These are phyloP conservation scores for Neurospora sp. DNA, from an alignment of 495 filamentous ascomycete genomes.

Conservation along the genomic window DNA sequence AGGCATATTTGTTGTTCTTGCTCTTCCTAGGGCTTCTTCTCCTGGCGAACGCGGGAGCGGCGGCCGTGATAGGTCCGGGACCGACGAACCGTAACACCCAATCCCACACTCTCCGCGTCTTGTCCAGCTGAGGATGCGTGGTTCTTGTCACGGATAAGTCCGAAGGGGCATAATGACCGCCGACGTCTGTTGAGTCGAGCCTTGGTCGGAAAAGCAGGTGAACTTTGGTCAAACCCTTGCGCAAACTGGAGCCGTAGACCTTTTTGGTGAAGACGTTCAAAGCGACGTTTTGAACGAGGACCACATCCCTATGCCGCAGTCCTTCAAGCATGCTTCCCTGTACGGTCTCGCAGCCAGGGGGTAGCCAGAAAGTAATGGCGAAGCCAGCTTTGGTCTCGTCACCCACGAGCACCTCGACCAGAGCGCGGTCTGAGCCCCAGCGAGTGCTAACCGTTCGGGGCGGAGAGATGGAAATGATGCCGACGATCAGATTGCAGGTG, in stretches of 20 bases:
- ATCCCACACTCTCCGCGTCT: slow-evolving; percentile 55
- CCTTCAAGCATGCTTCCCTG: slow-evolving; percentile 34
- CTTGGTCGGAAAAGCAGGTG: slow-evolving; percentile 51
- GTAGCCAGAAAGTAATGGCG: slow-evolving; percentile 74
- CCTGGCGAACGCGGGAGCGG: background rate
- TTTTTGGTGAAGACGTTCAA: slow-evolving; percentile 58
- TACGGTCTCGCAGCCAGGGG: slow-evolving; percentile 17
- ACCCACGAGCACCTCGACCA: slow-evolving; percentile 72
- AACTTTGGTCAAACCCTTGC: slow-evolving; percentile 59
- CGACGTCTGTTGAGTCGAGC: slow-evolving; percentile 30
- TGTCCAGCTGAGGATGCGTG: slow-evolving; percentile 45
- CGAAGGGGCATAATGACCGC: slow-evolving; percentile 31
- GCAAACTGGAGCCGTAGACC: slow-evolving; percentile 69
- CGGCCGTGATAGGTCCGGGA: background rate
- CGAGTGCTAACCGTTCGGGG: slow-evolving; percentile 47
- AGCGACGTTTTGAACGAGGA: slow-evolving; percentile 69
- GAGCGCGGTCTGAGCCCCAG: slow-evolving; percentile 45
- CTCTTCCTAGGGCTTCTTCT: background rate
- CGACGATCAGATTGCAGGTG: slow-evolving; percentile 66
- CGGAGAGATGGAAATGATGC: slow-evolving; percentile 60
- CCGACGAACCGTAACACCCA: slow-evolving; percentile 72
- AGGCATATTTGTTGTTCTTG: background rate
- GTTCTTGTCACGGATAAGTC: slow-evolving; percentile 23
- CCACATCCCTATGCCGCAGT: slow-evolving; percentile 59
- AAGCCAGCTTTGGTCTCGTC: slow-evolving; percentile 83